Evolutionary conservation across 2,329 filamentous ascomycete genomes (phyloP), one percentile per base, ranked within the genome.

Genomic region (Madurella mycetomatis): DNA sequence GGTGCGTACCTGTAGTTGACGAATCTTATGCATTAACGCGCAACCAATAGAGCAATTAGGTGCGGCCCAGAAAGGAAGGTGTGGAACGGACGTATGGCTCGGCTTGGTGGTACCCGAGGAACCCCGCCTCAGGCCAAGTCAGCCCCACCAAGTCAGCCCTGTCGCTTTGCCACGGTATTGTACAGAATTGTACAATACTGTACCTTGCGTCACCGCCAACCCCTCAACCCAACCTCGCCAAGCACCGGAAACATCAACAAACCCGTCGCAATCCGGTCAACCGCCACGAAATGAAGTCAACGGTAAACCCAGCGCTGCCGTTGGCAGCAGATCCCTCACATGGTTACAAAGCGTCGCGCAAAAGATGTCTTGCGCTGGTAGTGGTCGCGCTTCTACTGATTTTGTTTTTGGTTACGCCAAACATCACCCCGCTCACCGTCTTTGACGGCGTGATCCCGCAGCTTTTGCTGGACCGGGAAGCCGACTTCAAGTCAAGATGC

Each of bases 401-500:
- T 12, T n/a, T 49, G 2, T 46, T 53, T 13, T 11, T 49, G 1
- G 16, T 47, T 18, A 31, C 37, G 13, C 34, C 34, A 37, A 25
- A 25, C 2, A 47, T 51, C 7, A 15, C 30, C 5, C 42, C 41
- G 1, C 3, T 34, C 15, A 16, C n/a, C 8, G 39, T n/a, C n/a
- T 9, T 42, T 1, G 8, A 44, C 7, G 40, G n/a, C 2, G 4
- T 49, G 15, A 1, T 46, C 5, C 17, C 18, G 1, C 37, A 43
- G 4, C 25, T n/a, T 7, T 25, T 34, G 16, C 4, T 30, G 1
- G 17, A 8, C n/a, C 17, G n/a, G 12, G 44, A 42, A 7, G 12
- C 37, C 1, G 51, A 53, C 41, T 60, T 61, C 52, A 49, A 47
- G 18, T 47, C 55, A 2, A 53, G 51, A 40, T 67, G 66, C 49